A percentile compares a stretch with the other conserved stretches of the same genome.
These are phyloP conservation scores for Cicer chorassanicum DNA, from an alignment of 306 rosid genomes.

Conservation along the genomic window DNA sequence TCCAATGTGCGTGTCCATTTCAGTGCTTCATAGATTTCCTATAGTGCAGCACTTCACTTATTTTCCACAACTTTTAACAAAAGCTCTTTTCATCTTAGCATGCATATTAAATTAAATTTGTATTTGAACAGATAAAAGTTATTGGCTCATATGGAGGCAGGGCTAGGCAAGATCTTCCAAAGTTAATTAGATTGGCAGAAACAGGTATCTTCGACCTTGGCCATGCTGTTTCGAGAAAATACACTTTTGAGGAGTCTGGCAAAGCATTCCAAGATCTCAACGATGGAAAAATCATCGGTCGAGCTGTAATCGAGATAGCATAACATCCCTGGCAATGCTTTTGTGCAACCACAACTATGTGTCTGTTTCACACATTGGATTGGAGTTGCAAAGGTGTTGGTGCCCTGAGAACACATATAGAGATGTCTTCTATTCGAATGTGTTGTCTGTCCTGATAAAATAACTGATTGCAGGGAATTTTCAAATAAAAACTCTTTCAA, in stretches of 20 bases:
- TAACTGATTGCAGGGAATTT: slow-evolving; percentile 21
- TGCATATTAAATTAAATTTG: slow-evolving; percentile 7
- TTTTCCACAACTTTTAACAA: slow-evolving; percentile 3
- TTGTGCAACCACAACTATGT: slow-evolving; percentile 22
- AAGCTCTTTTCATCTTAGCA: background rate
- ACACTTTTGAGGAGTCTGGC: slow-evolving; percentile 77
- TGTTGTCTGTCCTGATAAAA: slow-evolving; percentile 22
- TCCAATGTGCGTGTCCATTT: too few relatives aligned
- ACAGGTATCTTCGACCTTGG: slow-evolving; percentile 75
- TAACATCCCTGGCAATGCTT: slow-evolving; percentile 44
- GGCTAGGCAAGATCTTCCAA: slow-evolving; percentile 98
- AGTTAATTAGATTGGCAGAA: slow-evolving; percentile 84
- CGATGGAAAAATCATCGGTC: slow-evolving; percentile 70
- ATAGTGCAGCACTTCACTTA: background rate
- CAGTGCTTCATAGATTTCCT: too few relatives aligned
- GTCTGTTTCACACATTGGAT: slow-evolving; percentile 28
- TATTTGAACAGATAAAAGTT: slow-evolving; percentile 69
- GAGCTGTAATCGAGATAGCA: slow-evolving; percentile 79
- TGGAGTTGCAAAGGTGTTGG: slow-evolving; percentile 42
- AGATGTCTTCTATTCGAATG: slow-evolving; percentile 25
- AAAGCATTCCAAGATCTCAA: slow-evolving; percentile 85
- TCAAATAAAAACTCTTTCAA: slow-evolving; percentile 35
- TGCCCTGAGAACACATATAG: slow-evolving; percentile 52
- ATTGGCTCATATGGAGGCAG: slow-evolving; percentile 95
- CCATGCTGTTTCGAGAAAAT: slow-evolving; percentile 79